phyloP scores from a whole-genome alignment of 1,284 basidiomycete species.

The Ganoderma leucocontextum region DNA sequence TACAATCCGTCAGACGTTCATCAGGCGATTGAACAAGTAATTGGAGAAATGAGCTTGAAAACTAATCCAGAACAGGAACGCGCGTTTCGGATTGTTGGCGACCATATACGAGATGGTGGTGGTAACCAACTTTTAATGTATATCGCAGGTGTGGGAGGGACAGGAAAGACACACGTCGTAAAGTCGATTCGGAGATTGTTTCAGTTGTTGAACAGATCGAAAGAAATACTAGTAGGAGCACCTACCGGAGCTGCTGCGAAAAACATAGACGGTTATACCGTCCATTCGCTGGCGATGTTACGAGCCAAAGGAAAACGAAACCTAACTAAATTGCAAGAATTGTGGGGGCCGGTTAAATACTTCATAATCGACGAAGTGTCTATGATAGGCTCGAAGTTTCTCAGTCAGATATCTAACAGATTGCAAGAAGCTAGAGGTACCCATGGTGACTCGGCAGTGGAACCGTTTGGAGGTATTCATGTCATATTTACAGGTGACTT shows the following conservation, averaged over 20 bases:
- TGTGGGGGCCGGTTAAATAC: not conserved
- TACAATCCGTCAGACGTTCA: not conserved
- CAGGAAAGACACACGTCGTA: not conserved
- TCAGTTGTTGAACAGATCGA: not conserved
- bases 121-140: not conserved
- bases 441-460: not conserved
- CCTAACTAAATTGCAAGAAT: not conserved
- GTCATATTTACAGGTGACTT: not conserved
- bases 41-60: not conserved
- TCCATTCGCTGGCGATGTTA: not conserved
- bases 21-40: not conserved
- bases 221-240: not conserved
- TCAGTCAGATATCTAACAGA: not conserved
- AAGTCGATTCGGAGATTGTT: not conserved
- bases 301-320: not conserved
- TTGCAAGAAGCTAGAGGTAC: not conserved
- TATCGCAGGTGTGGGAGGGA: not conserved
- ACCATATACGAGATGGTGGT: not conserved
- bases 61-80: not conserved
- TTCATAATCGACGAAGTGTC: not conserved
- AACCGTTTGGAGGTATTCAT: not conserved
- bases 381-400: not conserved
- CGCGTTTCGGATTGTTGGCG: not conserved
- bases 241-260: not conserved
- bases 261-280: not conserved